Base-by-base conservation (phyloP, 495 filamentous ascomycete genomes). In the Sordaria brevicollis region DNA sequence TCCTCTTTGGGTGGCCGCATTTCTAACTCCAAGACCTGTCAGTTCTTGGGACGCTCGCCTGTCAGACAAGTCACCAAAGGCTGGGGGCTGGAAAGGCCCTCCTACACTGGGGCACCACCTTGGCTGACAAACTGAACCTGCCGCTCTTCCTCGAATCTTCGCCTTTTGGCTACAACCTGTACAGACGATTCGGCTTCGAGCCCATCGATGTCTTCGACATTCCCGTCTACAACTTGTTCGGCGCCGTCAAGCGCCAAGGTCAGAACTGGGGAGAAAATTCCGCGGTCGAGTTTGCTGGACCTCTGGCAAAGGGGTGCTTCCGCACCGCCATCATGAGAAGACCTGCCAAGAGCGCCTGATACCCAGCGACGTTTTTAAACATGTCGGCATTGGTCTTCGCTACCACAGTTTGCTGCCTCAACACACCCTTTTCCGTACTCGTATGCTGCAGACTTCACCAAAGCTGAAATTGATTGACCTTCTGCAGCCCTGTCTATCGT, bases 321-420 rank as follows among this genome's bases (percentile, higher is more conserved):
- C 75, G 78, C 10, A 70, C 35, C 11, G 74, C 73, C 19, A 73
- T 79, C 34, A 79, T 79, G 78, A 75, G 54, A 68, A 31, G 78
- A 19, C 69, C 73, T 3, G 37, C 71, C 5, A 74, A 69, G 38
- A n/a, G 21, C 21, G 11, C 21, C 37, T 19, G 17, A 31, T 66
- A n/a, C n/a, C n/a, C n/a, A 31, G 49, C 5, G 11, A 29, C 19
- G 21, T 5, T 29, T 15, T 57, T 21, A 11, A 25, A n/a, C 1
- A n/a, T 13, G 41, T 49, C 21, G 21, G 49, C 21, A 17, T 5
- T 57, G 25, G 49, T 29, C 25, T 2, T 57, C 4, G 49, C 49
- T 29, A 29, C 49, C 21, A 11, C 49, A 57, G 11, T 57, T 57
- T 15, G 49, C 21, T 57, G 49, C 49, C 49, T 57, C 4, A 57